Evolutionary conservation across 1,139 yeast species (phyloP).

Genomic region (Saccharomycopsis hybrid): DNA sequence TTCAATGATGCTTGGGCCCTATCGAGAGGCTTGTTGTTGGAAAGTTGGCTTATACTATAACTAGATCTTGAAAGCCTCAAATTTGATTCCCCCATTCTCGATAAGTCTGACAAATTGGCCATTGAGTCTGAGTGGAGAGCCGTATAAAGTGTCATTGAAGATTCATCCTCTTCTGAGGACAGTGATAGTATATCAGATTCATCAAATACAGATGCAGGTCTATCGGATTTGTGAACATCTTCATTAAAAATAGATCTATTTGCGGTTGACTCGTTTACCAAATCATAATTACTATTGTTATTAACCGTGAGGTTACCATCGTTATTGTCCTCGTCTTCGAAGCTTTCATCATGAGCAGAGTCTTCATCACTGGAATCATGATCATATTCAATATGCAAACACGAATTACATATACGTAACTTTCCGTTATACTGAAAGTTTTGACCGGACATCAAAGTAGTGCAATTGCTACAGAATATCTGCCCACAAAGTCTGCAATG

Average conservation of each 20-base stretch:
- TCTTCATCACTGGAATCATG: slow-evolving; percentile 60
- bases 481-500: slow-evolving; percentile 97
- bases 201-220: slow-evolving; percentile 1
- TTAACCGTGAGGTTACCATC: slow-evolving; percentile 14
- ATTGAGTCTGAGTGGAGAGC: slow-evolving; percentile 29
- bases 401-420: slow-evolving; percentile 73
- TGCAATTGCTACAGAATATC: slow-evolving; percentile 86
- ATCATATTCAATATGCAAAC: slow-evolving; percentile 58
- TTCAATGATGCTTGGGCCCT: slow-evolving; percentile 63
- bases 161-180: slow-evolving; percentile 30
- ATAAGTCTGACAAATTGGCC: neutral
- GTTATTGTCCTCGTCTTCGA: slow-evolving; percentile 19
- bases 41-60: slow-evolving; percentile 12
- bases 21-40: slow-evolving; percentile 32
- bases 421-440: slow-evolving; percentile 64
- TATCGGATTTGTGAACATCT: neutral
- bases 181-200: neutral
- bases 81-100: slow-evolving; percentile 4
- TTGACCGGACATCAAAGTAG: slow-evolving; percentile 68
- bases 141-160: slow-evolving; percentile 38
- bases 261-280: no score
- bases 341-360: slow-evolving; percentile 15
- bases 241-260: neutral
- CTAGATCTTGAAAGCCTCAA: slow-evolving; percentile 11
- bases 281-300: slow-evolving; percentile 4